Base-by-base conservation (phyloP, 139 green algal genomes). In the Chlorokybus atmophyticus region DNA sequence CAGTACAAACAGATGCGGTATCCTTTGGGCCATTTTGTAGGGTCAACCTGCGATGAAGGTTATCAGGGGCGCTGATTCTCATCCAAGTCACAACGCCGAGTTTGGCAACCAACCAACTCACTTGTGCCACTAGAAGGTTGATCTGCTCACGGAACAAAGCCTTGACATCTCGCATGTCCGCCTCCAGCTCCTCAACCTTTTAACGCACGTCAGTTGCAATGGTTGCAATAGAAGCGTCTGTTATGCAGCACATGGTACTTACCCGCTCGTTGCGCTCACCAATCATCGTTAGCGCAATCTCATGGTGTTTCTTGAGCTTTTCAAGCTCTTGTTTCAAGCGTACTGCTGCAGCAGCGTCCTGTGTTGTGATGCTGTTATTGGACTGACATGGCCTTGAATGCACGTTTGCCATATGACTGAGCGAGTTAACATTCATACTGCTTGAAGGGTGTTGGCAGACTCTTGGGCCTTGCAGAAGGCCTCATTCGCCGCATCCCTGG, bases 1-100 rank as follows among this genome's bases (percentile, higher is more conserved):
- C 62, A 70, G 62, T 66, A 70, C 25, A 67, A 55, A n/a, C 62
- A 70, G 8, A 70, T 70, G 21, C 62, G 29, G 39, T 70, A 70
- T 17, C 62, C 62, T 10, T 70, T 8, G 5, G 62, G 62, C 62
- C 62, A 70, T 32, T 67, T 60, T 6, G 40, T 40, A 26, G 62
- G 62, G 24, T 70, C 62, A 32, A 70, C 32, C 59, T 67, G 59
- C 30, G 4, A 19, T 23, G 44, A 44, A 14, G 14, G 10, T 14
- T 44, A 44, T 44, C 35, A 44, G 35, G n/a, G n/a, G n/a, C n/a
- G n/a, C n/a, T n/a, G n/a, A n/a, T n/a, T n/a, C n/a, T n/a, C n/a
- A n/a, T n/a, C n/a, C n/a, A n/a, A n/a, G n/a, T n/a, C n/a, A n/a
- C n/a, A n/a, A n/a, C n/a, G n/a, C 21, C 32, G 35, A 25, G 27